Base-by-base conservation (phyloP, 495 filamentous ascomycete species). In the Thozetella sp. region DNA sequence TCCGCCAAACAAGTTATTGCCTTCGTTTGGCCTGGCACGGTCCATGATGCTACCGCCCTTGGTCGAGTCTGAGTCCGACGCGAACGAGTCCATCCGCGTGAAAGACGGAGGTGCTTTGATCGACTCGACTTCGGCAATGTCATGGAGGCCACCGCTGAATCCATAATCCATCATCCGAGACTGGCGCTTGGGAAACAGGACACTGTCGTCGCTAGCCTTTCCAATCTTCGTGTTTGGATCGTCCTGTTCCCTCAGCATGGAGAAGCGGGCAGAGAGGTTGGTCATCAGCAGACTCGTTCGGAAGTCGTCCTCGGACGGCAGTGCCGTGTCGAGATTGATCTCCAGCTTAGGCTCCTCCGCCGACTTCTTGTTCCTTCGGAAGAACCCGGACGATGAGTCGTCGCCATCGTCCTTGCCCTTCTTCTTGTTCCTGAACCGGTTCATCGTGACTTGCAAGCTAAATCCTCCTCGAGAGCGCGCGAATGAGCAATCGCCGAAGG, bases 221-320 rank as follows among this genome's bases (percentile, higher is more conserved):
- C 93, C 95, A 26, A 97, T 80, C 69, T 89, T 90, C 0, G 91
- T 92, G 52, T 78, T 86, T 2, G 93, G 93, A 65, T 97, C 93
- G 66, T 97, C 93, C 69, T 97, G 93, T 71, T 97, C 93, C 65
- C 92, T 78, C 19, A 99, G 73, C 90, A 99, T 98, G 61, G 94
- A 97, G 71, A 99, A 99, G 2, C 95, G 86, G 19, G 95, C 92
- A 0, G 94, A 97, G 2, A 99, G 80, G 52, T 93, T 95, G 4
- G 93, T 91, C 95, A 99, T 97, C 23, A 99, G 74, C 50, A 98
- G 73, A 77, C 96, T 98, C 4, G 95, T 99, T n/a, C 95, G 89
- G 65, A 99, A 98, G 73, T 97, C 85, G 69, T 98, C 93, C 19
- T 78, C 85, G 0, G 93, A 82, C 2, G 95, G 95, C 3, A 99